Base-by-base conservation (phyloP, 2,329 filamentous ascomycete genomes). In the Alternaria alternata region DNA sequence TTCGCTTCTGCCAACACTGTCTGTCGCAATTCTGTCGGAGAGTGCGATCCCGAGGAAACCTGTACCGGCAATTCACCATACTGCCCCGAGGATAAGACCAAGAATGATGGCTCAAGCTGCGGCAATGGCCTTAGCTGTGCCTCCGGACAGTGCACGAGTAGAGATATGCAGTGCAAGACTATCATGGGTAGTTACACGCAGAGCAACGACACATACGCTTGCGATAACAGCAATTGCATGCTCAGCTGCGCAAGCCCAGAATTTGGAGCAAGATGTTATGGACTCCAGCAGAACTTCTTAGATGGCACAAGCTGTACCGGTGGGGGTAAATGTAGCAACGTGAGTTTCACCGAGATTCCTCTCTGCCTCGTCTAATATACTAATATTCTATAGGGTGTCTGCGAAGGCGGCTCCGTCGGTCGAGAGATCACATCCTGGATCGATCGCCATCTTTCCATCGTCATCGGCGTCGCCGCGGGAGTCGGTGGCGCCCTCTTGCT, bases 71-170 rank as follows among this genome's bases (percentile, higher is more conserved):
- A 79, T 49, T 84, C 85, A 8, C 87, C 91, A 14, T 82, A 85
- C 41, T 99, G 95, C 73, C 95, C 95, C 0, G 73, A 80, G 1
- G 93, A 99, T 76, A 69, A 82, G 52, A 91, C 88, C 67, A 83
- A 88, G 49, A 81, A 87, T 0, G 89, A 98, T 75, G 95, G 88
- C 34, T 82, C 86, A 4, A 79, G 80, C 18, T 99, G 95, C 74
- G 93, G 92, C 34, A 81, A 82, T 51, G 86, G 87, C 2, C 85
- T 98, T 32, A 81, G 87, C 32, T 99, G 95, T 75, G 93, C 95
- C 30, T 94, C 91, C 46, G 95, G 95, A 12, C 94, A 98, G 79
- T 99, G 95, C 79, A 99, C 95, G 4, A 95, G 91, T 54, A 89
- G 95, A 64, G 89, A 97, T 77, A 85, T 89, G 73, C 95, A 99